Evolutionary conservation across 345 rosid genomes (phyloP), one percentile per base, ranked within the genome.

Genomic region (Rhizophora mangle): DNA sequence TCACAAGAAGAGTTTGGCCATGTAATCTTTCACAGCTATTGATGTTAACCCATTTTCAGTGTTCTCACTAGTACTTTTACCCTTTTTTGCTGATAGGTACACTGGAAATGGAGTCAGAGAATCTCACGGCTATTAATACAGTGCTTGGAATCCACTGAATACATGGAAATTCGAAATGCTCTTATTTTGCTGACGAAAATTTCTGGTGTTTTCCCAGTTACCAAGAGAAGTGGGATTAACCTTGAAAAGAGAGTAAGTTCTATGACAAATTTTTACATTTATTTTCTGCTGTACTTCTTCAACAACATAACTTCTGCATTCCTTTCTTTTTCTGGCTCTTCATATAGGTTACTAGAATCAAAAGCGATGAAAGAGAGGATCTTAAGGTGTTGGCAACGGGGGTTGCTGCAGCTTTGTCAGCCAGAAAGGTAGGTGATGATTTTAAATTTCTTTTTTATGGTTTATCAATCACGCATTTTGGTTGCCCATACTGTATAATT

Each of bases 31-130:
- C 29, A 24, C 29, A 24, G 26, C 15, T 56, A 21, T 21, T 56
- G 60, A 56, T 56, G 3, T 56, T 27, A 24, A 8, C 60, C 11
- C 29, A 24, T 24, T 56, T 24, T 32, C 3, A 22, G 1, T 30
- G 39, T 39, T 51, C 10, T 22, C 65, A 39, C 54, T 46, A 22
- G 47, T 54, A 59, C 22, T 63, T 67, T 59, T 76, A 52, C 65
- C 73, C 53, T 73, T 83, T 62, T 81, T 34, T 3, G 6, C 59
- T 80, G 64, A 67, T 70, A 96, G 99, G 98, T 96, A 11, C 99
- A 92, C 75, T 96, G 98, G 98, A 96, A 96, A 74, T 96, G 99
- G 99, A 89, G 96, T 78, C 91, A 90, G 75, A 89, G 96, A 82
- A 92, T 96, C 68, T 92, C 99, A 53, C 84, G 95, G 73, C 75